Conservation (phyloP, 345 rosid species). For the Draba incana region DNA sequence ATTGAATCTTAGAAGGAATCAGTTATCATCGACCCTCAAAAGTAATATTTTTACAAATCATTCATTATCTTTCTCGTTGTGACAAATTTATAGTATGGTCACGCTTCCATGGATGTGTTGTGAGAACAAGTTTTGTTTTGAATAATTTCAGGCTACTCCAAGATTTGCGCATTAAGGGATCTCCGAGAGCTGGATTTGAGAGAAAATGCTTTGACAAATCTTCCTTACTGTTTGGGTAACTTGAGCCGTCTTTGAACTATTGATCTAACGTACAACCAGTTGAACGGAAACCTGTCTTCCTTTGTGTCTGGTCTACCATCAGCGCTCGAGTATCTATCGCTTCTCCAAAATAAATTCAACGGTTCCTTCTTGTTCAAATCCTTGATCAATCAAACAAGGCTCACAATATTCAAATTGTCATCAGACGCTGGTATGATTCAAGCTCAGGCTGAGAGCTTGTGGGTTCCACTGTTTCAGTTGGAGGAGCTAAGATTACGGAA, state of each 20-base stretch:
- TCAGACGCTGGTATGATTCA: conserved; percentile 18
- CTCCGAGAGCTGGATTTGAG: conserved; percentile 39
- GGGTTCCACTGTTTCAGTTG: conserved; percentile 35
- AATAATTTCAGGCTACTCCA: conserved; percentile 14
- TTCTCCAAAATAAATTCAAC: conserved; percentile 32
- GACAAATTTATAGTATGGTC: conserved; percentile 8
- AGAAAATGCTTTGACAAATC: conserved; percentile 16
- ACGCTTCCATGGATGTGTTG: neutral
- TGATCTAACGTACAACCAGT: conserved; percentile 37
- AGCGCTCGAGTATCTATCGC: conserved; percentile 35
- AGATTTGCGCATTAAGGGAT: conserved; percentile 27
- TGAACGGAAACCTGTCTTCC: conserved; percentile 33
- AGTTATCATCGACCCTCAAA: conserved; percentile 17
- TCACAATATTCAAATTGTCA: conserved; percentile 29
- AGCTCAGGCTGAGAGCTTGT: conserved; percentile 18
- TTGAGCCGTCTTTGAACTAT: conserved; percentile 30
- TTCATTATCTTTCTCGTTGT: conserved; percentile 1
- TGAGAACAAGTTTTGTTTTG: neutral
- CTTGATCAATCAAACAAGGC: conserved; percentile 32
- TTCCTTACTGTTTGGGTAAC: conserved; percentile 28
- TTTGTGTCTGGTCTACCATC: too few species aligned
- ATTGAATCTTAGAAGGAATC: conserved; percentile 26
- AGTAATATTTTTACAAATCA: conserved; percentile 13
- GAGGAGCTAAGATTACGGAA: conserved; percentile 23
- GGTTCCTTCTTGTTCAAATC: conserved; percentile 34